Evolutionary conservation across 2,329 filamentous ascomycete species (phyloP).

Genomic region (Aureobasidium leucospermi): DNA sequence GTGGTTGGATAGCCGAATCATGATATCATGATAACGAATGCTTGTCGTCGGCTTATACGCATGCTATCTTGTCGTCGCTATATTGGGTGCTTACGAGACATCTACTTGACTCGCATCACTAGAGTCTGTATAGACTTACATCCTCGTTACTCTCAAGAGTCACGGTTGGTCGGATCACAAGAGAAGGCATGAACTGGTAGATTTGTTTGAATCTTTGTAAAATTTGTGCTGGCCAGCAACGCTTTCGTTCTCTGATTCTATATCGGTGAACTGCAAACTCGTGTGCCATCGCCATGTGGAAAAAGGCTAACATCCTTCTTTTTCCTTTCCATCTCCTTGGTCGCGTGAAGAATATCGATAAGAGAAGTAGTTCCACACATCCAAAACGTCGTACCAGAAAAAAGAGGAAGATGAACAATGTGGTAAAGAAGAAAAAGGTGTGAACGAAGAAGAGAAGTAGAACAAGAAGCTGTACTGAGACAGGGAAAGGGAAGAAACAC

Average conservation of each 20-base stretch:
- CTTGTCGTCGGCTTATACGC: background rate
- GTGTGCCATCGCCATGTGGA: background rate
- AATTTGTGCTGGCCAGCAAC: background rate
- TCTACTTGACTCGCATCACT: background rate
- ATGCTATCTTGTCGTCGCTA: no score
- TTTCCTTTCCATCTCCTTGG: background rate
- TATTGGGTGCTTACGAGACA: background rate
- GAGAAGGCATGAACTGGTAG: background rate
- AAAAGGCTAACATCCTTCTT: background rate
- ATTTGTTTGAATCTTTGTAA: background rate
- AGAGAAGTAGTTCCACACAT: background rate
- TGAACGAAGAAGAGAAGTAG: background rate
- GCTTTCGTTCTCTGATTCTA: background rate
- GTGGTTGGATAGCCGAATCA: background rate
- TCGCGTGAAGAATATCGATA: background rate
- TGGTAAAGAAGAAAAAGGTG: background rate
- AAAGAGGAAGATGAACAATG: background rate
- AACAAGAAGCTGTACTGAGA: constrained; percentile 3
- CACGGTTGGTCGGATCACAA: background rate
- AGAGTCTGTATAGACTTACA: background rate
- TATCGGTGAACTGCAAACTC: background rate
- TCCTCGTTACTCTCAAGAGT: background rate
- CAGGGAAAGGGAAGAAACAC: background rate
- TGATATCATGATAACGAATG: constrained; percentile 3
- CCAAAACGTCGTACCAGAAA: background rate